Base-by-base conservation (phyloP, 345 rosid genomes). In the Gossypium longicalyx region DNA sequence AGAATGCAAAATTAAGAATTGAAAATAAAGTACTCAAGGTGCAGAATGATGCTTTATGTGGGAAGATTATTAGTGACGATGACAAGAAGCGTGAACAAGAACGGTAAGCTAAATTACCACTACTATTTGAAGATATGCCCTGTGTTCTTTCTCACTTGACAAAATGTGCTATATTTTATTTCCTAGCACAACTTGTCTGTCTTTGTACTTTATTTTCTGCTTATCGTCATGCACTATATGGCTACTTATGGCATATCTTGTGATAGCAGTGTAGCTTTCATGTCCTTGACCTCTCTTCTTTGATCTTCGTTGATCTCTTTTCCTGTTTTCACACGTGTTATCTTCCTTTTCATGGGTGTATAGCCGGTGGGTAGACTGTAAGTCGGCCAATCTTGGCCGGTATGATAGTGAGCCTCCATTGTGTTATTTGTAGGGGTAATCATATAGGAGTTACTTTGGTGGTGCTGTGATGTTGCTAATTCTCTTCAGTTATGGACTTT, bases 31-130 rank as follows among this genome's bases (percentile, higher is more conserved):
- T 49, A 16, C 60, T 70, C 15, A 67, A 48, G 49, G 71, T 67
- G 29, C 71, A 67, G 54, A 67, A 43, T 43, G 34, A 67, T 44
- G 71, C 71, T 19, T 67, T 67, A 41, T 64, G 69, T 64, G 69
- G 51, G 48, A 67, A 47, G 56, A 67, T 67, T 12, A 70, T 53
- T 4, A 29, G 16, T 49, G 48, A 27, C 22, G 4, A 27, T 53
- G 74, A 17, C 6, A 27, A 70, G 45, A 70, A 53, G 23, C 10
- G 23, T 38, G 47, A 34, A 34, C 23, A 63, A 63, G 47, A 63
- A 3, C 13, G 3, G 13, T 34, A 34, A 63, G 67, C 47, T 63
- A 63, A 17, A 34, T 7, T 63, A 9, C 7, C 9, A 59, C 7
- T 38, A 63, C 13, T n/a, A 38, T 16, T 17, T 34, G 67, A 62